Evolutionary conservation across 257 asterid genomes (phyloP).

Genomic region (Hygrophila difformis): DNA sequence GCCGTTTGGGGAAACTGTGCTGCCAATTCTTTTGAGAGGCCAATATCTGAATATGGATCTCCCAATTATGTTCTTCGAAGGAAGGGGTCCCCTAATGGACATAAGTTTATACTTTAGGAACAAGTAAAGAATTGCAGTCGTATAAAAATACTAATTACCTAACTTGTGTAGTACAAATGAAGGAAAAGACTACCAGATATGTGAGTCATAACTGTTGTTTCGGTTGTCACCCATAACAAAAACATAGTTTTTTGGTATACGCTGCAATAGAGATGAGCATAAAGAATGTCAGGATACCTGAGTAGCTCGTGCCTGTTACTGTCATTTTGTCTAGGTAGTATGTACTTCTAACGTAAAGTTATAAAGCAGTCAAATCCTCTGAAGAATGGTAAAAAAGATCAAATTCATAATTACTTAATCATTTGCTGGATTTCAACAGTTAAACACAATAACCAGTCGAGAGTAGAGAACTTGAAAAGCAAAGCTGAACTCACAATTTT

Average conservation of each 20-base stretch:
- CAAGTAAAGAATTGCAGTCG: not conserved
- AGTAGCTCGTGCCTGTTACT: no score
- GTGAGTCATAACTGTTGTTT: conserved; percentile 91
- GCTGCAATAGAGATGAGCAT: conserved; percentile 34
- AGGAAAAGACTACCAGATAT: conserved; percentile 59
- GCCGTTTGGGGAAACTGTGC: conserved; percentile 55
- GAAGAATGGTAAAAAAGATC: not conserved
- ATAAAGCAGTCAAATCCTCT: not conserved
- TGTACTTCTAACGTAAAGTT: no score
- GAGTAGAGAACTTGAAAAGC: not conserved
- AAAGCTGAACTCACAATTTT: conserved; percentile 43
- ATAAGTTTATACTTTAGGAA: not conserved
- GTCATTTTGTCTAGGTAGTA: no score
- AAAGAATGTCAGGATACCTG: no score
- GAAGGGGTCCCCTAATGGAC: conserved; percentile 75
- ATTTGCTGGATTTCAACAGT: conserved; percentile 7
- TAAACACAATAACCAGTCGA: not conserved
- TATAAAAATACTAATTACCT: no score
- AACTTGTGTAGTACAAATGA: no score
- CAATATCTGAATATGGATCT: conserved; percentile 82
- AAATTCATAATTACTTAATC: not conserved
- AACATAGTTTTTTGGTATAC: conserved; percentile 65
- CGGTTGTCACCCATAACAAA: conserved; percentile 97
- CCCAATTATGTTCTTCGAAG: conserved; percentile 72
- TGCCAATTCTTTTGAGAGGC: conserved; percentile 81